These are phyloP conservation scores for Vigna nakashimae DNA, from an alignment of 306 rosid species.

Conservation along the genomic window DNA sequence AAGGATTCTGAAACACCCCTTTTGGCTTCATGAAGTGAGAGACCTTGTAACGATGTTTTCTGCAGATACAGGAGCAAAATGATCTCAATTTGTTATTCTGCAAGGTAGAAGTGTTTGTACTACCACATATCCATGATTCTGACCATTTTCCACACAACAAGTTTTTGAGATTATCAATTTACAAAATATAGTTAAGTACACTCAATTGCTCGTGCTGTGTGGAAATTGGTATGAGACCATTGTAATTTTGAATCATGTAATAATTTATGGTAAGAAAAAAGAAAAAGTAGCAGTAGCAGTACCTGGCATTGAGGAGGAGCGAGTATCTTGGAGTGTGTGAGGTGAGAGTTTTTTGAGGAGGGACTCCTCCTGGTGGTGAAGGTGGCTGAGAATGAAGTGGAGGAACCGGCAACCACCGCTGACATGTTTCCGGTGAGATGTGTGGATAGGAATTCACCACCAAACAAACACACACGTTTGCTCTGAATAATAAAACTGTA, in stretches of 20 bases:
- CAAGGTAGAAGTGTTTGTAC: background rate
- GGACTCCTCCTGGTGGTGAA: constrained; percentile 51
- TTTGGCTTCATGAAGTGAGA: constrained; percentile 77
- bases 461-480: background rate
- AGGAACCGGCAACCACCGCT: constrained; percentile 65
- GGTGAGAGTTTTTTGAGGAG: constrained; percentile 50
- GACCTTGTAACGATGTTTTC: constrained; percentile 80
- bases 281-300: background rate
- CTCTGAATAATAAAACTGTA: constrained; percentile 6
- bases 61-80: constrained; percentile 20
- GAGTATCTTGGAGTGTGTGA: constrained; percentile 49
- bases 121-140: background rate
- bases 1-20: constrained; percentile 57
- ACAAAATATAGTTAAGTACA: background rate
- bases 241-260: background rate
- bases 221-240: background rate
- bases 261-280: background rate
- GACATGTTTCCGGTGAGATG: constrained; percentile 56
- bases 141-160: background rate
- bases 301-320: constrained; percentile 57
- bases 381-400: constrained; percentile 66
- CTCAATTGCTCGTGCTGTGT: background rate
- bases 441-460: constrained; percentile 33
- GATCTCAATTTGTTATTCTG: background rate
- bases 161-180: background rate